A percentile compares a stretch with the other conserved stretches of the same genome.
Conservation (phyloP, 1,284 basidiomycete genomes). For the Chondrostereum purpureum region DNA sequence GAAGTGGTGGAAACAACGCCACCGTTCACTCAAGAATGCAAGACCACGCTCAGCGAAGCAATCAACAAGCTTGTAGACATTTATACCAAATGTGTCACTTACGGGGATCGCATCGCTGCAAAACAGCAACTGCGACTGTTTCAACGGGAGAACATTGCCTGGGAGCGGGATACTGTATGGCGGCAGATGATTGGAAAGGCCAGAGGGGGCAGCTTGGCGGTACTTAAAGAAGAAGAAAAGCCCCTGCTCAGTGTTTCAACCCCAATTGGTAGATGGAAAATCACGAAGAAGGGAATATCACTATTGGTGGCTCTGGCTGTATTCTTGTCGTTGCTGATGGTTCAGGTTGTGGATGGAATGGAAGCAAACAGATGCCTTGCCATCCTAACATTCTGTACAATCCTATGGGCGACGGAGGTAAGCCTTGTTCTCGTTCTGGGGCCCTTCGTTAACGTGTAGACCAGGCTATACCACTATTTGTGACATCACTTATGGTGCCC, state of each 20-base stretch:
- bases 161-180: constrained; percentile 96
- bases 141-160: constrained; percentile 89
- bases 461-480: constrained; percentile 93
- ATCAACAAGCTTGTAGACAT: constrained; percentile 64
- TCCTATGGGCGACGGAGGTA: constrained; percentile 96
- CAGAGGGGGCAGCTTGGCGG: constrained; percentile 63
- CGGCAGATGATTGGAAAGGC: constrained; percentile 88
- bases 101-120: constrained; percentile 67
- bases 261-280: constrained; percentile 54
- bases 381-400: constrained; percentile 85
- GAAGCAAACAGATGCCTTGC: constrained; percentile 93
- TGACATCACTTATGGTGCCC: constrained; percentile 89
- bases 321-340: constrained; percentile 57
- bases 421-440: constrained; percentile 16
- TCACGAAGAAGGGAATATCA: constrained; percentile 61
- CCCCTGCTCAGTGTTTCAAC: constrained; percentile 49
- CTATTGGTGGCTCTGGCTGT: constrained; percentile 50
- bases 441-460: constrained; percentile 5
- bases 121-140: constrained; percentile 81
- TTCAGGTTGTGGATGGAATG: constrained; percentile 52
- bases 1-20: constrained; percentile 61
- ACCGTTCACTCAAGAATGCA: constrained; percentile 66
- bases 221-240: constrained; percentile 41
- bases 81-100: constrained; percentile 85
- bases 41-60: constrained; percentile 58